Conservation (phyloP, 257 asterid species). For the Penstemon eatonii region DNA sequence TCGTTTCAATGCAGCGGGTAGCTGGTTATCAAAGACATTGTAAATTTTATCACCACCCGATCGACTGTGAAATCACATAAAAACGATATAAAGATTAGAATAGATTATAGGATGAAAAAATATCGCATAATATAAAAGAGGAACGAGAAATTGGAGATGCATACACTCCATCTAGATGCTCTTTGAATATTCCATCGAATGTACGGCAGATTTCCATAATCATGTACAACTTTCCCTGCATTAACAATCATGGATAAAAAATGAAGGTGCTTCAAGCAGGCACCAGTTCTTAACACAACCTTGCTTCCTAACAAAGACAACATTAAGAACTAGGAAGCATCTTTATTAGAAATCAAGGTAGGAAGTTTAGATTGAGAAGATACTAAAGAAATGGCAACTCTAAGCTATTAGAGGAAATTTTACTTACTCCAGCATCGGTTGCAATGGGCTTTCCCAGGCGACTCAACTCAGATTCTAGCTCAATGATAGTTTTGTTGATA, state of each 20-base stretch:
- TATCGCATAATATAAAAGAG: not conserved
- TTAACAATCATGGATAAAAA: constrained; percentile 22
- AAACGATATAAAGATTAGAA: constrained; percentile 26
- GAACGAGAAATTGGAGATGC: constrained; percentile 24
- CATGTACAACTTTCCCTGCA: constrained; percentile 97
- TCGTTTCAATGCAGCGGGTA: constrained; percentile 97
- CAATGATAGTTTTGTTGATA: constrained; percentile 85
- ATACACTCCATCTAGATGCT: constrained; percentile 98
- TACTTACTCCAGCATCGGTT: constrained; percentile 93
- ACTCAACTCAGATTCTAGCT: constrained; percentile 83
- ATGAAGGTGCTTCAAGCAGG: constrained; percentile 23
- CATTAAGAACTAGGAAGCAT: constrained; percentile 4
- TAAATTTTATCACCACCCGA: constrained; percentile 98
- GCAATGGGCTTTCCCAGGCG: constrained; percentile 97
- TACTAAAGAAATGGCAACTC: not conserved
- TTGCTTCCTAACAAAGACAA: not conserved
- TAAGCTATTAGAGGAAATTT: not conserved
- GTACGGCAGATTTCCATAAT: constrained; percentile 92
- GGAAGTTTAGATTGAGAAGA: not conserved
- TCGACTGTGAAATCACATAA: constrained; percentile 62
- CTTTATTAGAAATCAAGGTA: constrained; percentile 8
- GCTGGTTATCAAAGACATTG: constrained; percentile 85
- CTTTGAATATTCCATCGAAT: constrained; percentile 93
- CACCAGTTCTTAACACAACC: not conserved
- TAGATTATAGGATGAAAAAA: constrained; percentile 10